Evolutionary conservation across 805 yeast genomes (phyloP).

Genomic region (Clavispora carvajalis): DNA sequence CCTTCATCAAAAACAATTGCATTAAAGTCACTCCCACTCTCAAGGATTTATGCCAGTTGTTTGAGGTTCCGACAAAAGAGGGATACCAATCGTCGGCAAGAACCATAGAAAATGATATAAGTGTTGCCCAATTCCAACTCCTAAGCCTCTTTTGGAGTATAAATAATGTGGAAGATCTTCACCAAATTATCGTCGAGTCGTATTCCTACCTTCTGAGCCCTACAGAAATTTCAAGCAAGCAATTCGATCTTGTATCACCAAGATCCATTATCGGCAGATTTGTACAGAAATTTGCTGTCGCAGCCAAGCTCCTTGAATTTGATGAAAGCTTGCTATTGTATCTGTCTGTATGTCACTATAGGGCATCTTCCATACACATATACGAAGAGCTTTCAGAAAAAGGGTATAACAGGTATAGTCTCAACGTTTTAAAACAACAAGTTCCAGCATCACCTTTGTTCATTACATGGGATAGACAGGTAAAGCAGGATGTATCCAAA

Average conservation of each 20-base stretch:
- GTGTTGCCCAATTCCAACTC: slow-evolving; percentile 2
- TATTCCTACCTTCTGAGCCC: slow-evolving; percentile 10
- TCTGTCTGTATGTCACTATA: slow-evolving; percentile 28
- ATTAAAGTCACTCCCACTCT: slow-evolving; percentile 6
- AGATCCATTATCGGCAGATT: slow-evolving; percentile 39
- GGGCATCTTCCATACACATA: slow-evolving; percentile 22
- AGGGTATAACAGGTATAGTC: background rate
- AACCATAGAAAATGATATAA: background rate
- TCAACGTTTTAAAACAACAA: background rate
- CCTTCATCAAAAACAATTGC: slow-evolving; percentile 4
- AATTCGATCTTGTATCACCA: slow-evolving; percentile 11
- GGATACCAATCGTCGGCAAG: background rate
- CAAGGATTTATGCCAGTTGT: slow-evolving; percentile 7
- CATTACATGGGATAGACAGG: background rate
- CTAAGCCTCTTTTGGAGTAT: slow-evolving; percentile 38
- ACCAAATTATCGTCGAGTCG: slow-evolving; percentile 23
- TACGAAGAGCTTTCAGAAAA: slow-evolving; percentile 9
- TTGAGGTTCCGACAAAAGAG: background rate
- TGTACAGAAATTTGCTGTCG: slow-evolving; percentile 33
- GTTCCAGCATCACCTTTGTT: background rate
- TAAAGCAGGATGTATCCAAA: background rate
- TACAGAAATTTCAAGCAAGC: slow-evolving; percentile 5
- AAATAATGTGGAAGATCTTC: slow-evolving; percentile 44
- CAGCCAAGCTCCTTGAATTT: slow-evolving; percentile 42
- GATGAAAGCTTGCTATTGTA: slow-evolving; percentile 40